Conservation (phyloP, 2,329 filamentous ascomycete genomes). For the Penicillium sclerotiorum region DNA sequence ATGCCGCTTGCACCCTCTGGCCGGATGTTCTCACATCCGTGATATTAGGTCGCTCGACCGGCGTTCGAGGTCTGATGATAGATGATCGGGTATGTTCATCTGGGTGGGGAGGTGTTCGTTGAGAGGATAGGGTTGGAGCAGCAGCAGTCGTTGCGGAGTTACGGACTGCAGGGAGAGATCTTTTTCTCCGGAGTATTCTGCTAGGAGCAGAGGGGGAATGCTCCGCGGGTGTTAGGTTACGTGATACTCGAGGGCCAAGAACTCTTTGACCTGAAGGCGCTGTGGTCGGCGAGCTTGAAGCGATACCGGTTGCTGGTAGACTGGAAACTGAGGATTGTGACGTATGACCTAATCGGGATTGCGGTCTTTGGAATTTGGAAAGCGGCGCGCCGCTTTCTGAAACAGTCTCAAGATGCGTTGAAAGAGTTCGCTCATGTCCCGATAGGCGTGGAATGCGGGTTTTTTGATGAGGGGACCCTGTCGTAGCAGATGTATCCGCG, state of each 20-base stretch:
- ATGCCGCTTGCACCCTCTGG: conserved; percentile 69
- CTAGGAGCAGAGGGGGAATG: conserved; percentile 55
- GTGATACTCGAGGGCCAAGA: conserved; percentile 48
- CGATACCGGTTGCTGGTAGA: conserved; percentile 63
- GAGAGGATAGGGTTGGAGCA: conserved; percentile 33
- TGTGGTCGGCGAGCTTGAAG: conserved; percentile 60
- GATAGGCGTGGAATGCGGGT: conserved; percentile 82
- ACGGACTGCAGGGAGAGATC: conserved; percentile 62
- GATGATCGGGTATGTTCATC: conserved; percentile 37
- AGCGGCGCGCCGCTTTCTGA: conserved; percentile 83
- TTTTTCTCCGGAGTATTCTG: conserved; percentile 61
- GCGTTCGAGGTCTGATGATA: conserved; percentile 65
- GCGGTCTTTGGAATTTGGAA: conserved; percentile 62
- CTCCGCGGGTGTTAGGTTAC: conserved; percentile 35
- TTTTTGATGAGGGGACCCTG: conserved; percentile 42
- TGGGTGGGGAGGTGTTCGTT: conserved; percentile 42
- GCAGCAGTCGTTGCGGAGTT: conserved; percentile 41
- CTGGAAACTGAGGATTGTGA: conserved; percentile 69
- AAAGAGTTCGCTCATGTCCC: conserved; percentile 69
- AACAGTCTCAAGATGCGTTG: conserved; percentile 80
- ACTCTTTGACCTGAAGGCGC: conserved; percentile 65
- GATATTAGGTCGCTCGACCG: conserved; percentile 59
- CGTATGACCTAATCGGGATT: conserved; percentile 68
- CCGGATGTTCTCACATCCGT: conserved; percentile 45
- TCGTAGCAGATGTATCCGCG: conserved; percentile 61